Evolutionary conservation across 768 basidiomycete genomes (phyloP).

Genomic region (Suillus discolor): DNA sequence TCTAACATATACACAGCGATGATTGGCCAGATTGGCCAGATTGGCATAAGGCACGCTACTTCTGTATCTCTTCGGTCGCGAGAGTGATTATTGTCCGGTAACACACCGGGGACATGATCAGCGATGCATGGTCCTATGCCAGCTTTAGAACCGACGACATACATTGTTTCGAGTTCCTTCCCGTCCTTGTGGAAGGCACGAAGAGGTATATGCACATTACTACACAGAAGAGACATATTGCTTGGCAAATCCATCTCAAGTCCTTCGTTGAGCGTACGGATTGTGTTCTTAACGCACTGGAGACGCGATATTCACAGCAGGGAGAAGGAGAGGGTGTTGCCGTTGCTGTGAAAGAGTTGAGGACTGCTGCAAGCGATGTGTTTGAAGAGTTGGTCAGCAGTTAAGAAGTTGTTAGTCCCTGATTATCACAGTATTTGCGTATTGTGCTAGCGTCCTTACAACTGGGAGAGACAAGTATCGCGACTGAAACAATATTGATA

Average conservation of each 20-base stretch:
- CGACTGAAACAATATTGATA: neutral
- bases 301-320: neutral
- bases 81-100: neutral
- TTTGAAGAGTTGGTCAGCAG: neutral
- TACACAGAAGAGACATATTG: too few relatives aligned
- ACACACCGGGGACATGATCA: too few relatives aligned
- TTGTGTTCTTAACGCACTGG: accelerated
- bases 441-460: neutral
- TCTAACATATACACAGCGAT: neutral
- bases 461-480: neutral
- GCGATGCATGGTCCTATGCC: accelerated
- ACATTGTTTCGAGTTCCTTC: neutral
- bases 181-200: neutral
- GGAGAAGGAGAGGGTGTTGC: neutral
- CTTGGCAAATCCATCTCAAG: too few relatives aligned
- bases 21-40: neutral
- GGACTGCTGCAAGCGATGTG: neutral
- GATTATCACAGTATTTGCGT: neutral
- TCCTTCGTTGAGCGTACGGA: too few relatives aligned
- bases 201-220: neutral
- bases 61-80: neutral
- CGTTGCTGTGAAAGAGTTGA: neutral
- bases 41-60: neutral
- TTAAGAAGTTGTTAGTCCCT: neutral
- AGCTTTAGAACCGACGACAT: neutral